These are phyloP conservation scores for Podospora pseudocomata DNA, from an alignment of 495 filamentous ascomycete species.

Conservation along the genomic window DNA sequence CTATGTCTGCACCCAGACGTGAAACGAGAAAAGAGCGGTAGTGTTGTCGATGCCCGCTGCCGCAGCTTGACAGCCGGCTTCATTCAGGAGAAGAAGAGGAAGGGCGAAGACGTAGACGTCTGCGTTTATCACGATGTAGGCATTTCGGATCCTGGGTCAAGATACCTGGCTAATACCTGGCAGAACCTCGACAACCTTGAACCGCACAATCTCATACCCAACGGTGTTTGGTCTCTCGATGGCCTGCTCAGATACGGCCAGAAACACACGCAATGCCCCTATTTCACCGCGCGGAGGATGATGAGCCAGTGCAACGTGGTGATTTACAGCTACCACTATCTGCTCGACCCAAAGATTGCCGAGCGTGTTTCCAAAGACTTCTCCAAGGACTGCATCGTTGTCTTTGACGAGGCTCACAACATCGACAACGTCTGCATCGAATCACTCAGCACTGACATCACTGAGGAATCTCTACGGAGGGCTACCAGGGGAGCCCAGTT, in stretches of 20 bases:
- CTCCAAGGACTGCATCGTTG: constrained; percentile 96
- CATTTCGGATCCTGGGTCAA: constrained; percentile 17
- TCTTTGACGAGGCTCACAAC: constrained; percentile 98
- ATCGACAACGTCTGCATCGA: constrained; percentile 99
- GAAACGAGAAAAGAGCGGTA: constrained; percentile 90
- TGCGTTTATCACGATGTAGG: constrained; percentile 90
- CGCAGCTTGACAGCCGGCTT: constrained; percentile 94
- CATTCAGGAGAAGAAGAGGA: constrained; percentile 92
- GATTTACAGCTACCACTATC: constrained; percentile 98
- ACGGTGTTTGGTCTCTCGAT: constrained; percentile 95
- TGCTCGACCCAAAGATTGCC: constrained; percentile 96
- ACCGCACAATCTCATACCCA: constrained; percentile 86
- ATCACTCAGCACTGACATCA: constrained; percentile 92
- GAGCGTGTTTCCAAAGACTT: constrained; percentile 94
- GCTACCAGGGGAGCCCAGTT: constrained; percentile 86
- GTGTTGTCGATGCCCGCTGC: constrained; percentile 90
- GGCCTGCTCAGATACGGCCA: constrained; percentile 83
- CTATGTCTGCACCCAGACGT: constrained; percentile 94
- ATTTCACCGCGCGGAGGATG: constrained; percentile 94
- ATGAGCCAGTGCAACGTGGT: constrained; percentile 99
- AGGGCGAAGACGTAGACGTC: constrained; percentile 87
- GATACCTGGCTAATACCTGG: neutral
- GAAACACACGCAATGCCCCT: constrained; percentile 93
- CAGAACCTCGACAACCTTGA: constrained; percentile 93
- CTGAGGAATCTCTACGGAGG: constrained; percentile 85